Conservation (phyloP, 1,139 yeast genomes). For the Kurtzmaniella quercitrusa region DNA sequence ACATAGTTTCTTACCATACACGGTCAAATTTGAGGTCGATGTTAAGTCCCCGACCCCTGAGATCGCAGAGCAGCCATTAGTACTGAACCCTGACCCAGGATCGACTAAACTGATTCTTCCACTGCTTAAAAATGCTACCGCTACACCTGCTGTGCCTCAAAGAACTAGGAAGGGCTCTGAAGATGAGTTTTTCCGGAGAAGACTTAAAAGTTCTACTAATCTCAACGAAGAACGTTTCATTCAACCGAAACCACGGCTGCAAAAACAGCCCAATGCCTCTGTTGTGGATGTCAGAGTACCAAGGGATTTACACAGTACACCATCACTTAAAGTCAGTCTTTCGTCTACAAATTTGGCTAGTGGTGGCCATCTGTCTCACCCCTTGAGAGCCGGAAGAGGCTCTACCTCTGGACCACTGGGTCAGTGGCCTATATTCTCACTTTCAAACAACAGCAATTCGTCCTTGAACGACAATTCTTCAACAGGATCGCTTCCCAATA, state of each 20-base stretch:
- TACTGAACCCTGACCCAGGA: neutral
- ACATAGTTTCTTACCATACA: slow-evolving; percentile 62
- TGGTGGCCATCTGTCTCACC: neutral
- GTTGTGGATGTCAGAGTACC: slow-evolving; percentile 29
- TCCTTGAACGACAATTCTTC: neutral
- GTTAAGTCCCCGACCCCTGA: neutral
- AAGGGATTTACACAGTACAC: slow-evolving; percentile 31
- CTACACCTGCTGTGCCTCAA: slow-evolving; percentile 8
- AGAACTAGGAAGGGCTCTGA: slow-evolving; percentile 1
- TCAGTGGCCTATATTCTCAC: slow-evolving; percentile 8
- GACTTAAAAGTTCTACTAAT: slow-evolving; percentile 12
- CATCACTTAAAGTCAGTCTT: slow-evolving; percentile 41
- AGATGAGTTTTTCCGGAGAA: slow-evolving; percentile 7
- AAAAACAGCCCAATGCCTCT: slow-evolving; percentile 13
- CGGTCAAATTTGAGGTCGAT: slow-evolving; percentile 63
- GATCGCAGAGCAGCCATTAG: neutral
- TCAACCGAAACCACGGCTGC: slow-evolving; percentile 41
- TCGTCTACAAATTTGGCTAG: slow-evolving; percentile 25
- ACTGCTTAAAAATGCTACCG: slow-evolving; percentile 17
- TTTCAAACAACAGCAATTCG: slow-evolving; percentile 1
- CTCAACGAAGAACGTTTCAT: slow-evolving; percentile 26
- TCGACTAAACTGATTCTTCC: slow-evolving; percentile 13
- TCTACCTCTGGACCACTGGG: neutral
- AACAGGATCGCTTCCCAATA: neutral
- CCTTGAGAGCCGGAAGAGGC: neutral